These are phyloP conservation scores for Moesziomyces sp. DNA, from an alignment of 1,284 basidiomycete species.

Conservation along the genomic window DNA sequence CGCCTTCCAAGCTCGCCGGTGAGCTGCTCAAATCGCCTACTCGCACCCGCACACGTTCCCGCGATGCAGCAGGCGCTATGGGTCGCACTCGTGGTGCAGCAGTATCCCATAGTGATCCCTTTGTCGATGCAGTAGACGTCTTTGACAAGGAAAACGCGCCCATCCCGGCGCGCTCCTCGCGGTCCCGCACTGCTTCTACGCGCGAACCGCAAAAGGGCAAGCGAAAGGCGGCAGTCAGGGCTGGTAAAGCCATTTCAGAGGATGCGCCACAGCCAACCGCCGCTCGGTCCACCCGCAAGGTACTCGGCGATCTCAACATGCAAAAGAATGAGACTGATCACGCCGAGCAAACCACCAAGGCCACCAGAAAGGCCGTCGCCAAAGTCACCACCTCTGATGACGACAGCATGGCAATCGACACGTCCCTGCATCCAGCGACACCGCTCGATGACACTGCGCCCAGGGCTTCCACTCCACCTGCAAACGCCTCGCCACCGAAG, in stretches of 20 bases:
- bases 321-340: constrained; percentile 4
- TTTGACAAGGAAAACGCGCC: constrained; percentile 48
- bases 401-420: constrained; percentile 39
- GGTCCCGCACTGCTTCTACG: constrained; percentile 20
- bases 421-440: not conserved
- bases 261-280: constrained; percentile 6
- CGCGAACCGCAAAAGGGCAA: constrained; percentile 27
- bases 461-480: constrained; percentile 42
- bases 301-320: constrained; percentile 33
- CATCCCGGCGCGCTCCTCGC: constrained; percentile 16
- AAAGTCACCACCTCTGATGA: constrained; percentile 18
- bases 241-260: constrained; percentile 7
- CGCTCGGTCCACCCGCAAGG: constrained; percentile 15
- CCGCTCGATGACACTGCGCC: constrained; percentile 20
- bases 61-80: constrained; percentile 4
- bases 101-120: constrained; percentile 13
- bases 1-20: constrained; percentile 49
- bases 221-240: constrained; percentile 25
- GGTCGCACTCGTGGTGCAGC: constrained; percentile 16
- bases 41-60: constrained; percentile 37
- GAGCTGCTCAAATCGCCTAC: constrained; percentile 56
- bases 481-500: constrained; percentile 15
- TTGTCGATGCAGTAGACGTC: constrained; percentile 16
- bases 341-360: constrained; percentile 1
- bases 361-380: constrained; percentile 2